Evolutionary conservation across 2,329 filamentous ascomycete genomes (phyloP).

Genomic region (Pestalotiopsis fici): DNA sequence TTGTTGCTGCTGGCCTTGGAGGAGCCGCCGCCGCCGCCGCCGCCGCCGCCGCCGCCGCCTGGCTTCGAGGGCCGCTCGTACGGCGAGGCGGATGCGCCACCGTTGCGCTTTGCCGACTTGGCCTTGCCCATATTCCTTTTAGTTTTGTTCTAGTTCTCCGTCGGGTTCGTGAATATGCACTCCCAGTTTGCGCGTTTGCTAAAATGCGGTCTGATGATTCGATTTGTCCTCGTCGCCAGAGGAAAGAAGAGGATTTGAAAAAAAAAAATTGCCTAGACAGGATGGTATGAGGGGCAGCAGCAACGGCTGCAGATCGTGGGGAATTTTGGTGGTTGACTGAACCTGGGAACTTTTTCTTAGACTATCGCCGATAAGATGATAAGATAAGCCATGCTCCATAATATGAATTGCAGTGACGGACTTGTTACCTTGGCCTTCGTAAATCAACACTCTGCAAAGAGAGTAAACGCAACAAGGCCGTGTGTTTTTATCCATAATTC

Average conservation of each 20-base stretch:
- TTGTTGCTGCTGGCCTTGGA: constrained; percentile 62
- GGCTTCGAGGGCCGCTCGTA: constrained; percentile 41
- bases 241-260: background rate
- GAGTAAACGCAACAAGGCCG: too few species aligned
- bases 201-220: background rate
- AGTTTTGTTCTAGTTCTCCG: background rate
- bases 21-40: background rate
- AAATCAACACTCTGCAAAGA: background rate
- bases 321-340: background rate
- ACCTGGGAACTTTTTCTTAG: background rate
- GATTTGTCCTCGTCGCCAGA: too few species aligned
- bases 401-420: background rate
- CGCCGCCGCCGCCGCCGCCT: background rate
- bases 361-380: background rate
- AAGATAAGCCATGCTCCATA: background rate
- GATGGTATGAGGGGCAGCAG: background rate
- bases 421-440: background rate
- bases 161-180: background rate
- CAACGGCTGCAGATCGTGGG: background rate
- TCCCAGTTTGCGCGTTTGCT: background rate
- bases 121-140: constrained; percentile 39
- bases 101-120: constrained; percentile 36
- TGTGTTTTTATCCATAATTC: too few species aligned
- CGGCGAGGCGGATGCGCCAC: constrained; percentile 31
- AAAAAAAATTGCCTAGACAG: background rate